Evolutionary conservation across 352 stramenopile species (phyloP).

Genomic region (Pythium rishiriense): DNA sequence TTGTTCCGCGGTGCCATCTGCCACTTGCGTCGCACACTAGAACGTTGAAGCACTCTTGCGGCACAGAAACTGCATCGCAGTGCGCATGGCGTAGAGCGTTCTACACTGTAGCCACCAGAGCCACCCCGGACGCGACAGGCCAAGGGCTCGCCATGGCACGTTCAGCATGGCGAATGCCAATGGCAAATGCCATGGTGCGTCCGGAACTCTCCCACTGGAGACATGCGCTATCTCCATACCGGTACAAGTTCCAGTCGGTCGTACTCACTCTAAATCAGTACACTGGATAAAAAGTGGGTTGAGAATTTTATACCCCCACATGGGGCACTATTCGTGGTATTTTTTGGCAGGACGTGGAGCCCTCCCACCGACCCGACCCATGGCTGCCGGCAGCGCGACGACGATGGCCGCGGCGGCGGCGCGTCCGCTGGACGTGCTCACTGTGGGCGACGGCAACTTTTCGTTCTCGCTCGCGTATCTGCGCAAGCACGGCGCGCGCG

Average conservation of each 20-base stretch:
- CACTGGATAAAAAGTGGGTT: background rate
- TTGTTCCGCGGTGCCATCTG: slow-evolving; percentile 3
- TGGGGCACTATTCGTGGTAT: slow-evolving; percentile 1
- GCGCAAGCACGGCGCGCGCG: slow-evolving; percentile 7
- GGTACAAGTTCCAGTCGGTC: no score
- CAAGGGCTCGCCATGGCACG: no score
- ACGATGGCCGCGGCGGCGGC: no score
- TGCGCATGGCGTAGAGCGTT: background rate
- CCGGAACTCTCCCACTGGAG: no score
- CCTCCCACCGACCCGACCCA: no score
- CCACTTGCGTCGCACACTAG: background rate
- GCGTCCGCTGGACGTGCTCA: slow-evolving; percentile 25
- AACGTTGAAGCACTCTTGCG: background rate
- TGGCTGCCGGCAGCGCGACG: background rate
- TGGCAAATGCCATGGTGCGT: background rate
- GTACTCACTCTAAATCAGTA: no score
- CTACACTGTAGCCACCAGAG: background rate
- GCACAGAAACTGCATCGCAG: background rate
- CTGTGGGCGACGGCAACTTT: slow-evolving; percentile 38
- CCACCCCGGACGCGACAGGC: background rate
- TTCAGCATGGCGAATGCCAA: background rate
- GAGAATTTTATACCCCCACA: background rate
- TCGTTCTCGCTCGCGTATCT: slow-evolving; percentile 36
- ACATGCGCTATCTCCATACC: background rate
- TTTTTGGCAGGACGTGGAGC: background rate